Percentiles rank a stretch among this genome's conserved stretches.
Conservation (phyloP, 2,329 filamentous ascomycete species). For the Neofusicoccum sp. region DNA sequence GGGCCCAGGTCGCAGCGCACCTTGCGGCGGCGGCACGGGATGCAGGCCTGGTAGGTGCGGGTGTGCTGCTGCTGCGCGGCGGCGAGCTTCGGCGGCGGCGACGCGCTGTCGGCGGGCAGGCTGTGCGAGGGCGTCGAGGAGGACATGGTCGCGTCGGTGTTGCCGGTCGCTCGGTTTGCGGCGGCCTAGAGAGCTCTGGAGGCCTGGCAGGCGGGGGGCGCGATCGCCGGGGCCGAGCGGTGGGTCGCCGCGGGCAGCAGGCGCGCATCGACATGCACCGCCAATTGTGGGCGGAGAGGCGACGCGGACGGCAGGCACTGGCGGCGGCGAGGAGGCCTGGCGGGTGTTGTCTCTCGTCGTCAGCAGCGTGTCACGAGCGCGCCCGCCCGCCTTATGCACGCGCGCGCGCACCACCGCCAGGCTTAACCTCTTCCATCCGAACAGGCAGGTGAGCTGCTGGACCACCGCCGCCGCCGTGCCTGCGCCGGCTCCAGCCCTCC, state of each 20-base stretch:
- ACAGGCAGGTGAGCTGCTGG: conserved; percentile 3
- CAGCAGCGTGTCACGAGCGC: conserved; percentile 10
- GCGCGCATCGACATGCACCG: conserved; percentile 2
- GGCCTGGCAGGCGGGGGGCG: conserved; percentile 9
- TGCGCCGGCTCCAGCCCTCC: neutral
- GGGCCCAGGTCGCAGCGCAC: conserved; percentile 61
- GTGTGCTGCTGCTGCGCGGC: conserved; percentile 29
- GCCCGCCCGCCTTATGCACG: conserved; percentile 10
- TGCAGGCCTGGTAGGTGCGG: conserved; percentile 47
- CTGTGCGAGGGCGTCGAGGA: conserved; percentile 12
- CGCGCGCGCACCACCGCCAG: neutral
- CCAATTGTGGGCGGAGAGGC: neutral
- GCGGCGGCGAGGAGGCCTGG: neutral
- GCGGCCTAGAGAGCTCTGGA: conserved; percentile 10
- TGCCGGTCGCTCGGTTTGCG: conserved; percentile 12
- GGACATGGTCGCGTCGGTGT: conserved; percentile 16
- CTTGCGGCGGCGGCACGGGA: conserved; percentile 57
- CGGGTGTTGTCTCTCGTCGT: too few species aligned
- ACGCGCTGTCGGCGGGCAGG: conserved; percentile 4
- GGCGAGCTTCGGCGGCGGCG: conserved; percentile 9
- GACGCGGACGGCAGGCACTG: too few species aligned
- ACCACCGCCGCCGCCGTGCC: neutral
- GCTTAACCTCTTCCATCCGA: neutral
- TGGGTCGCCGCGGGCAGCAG: conserved; percentile 2
- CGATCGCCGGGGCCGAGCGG: conserved; percentile 6